phyloP scores from a whole-genome alignment of 2,329 filamentous ascomycete species.

The Pseudogymnoascus sp. region DNA sequence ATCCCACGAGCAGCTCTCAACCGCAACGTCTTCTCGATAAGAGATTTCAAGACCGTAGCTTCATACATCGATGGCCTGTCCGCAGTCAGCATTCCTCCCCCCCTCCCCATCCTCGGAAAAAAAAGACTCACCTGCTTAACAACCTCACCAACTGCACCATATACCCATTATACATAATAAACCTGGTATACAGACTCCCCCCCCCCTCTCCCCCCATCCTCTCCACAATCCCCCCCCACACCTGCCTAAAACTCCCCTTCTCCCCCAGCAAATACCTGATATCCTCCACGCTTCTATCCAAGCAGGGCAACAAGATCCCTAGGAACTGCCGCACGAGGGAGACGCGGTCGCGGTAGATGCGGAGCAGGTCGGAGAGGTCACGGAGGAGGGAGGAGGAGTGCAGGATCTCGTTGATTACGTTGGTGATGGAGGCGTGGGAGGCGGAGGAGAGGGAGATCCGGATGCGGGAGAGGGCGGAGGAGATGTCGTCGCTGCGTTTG shows the following conservation, averaged over 20 bases:
- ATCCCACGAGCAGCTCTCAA: constrained; percentile 46
- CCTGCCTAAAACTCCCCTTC: constrained; percentile 37
- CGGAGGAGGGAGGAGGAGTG: constrained; percentile 38
- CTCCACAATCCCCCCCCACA: constrained; percentile 53
- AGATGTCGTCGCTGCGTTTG: constrained; percentile 41
- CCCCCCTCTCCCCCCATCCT: constrained; percentile 43
- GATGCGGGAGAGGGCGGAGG: constrained; percentile 40
- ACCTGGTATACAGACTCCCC: constrained; percentile 42
- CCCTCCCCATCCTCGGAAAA: not conserved
- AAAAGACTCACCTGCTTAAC: constrained; percentile 38
- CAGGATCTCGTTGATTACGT: constrained; percentile 31
- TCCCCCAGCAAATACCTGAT: constrained; percentile 45
- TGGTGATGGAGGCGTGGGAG: constrained; percentile 39
- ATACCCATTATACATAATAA: constrained; percentile 48
- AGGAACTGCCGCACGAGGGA: constrained; percentile 46
- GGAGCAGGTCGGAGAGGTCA: constrained; percentile 45
- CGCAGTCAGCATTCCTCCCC: not conserved
- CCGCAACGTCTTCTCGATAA: constrained; percentile 40
- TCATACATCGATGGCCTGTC: constrained; percentile 44
- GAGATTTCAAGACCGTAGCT: constrained; percentile 42
- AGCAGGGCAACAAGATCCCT: constrained; percentile 46
- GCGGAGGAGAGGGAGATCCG: constrained; percentile 33
- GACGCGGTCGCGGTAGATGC: constrained; percentile 41
- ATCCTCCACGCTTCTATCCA: constrained; percentile 43
- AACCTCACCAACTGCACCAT: constrained; percentile 41